Percentiles rank a stretch among this genome's conserved stretches.
Conservation (phyloP, 106 monocot genomes). For the Ottelia alismoides region DNA sequence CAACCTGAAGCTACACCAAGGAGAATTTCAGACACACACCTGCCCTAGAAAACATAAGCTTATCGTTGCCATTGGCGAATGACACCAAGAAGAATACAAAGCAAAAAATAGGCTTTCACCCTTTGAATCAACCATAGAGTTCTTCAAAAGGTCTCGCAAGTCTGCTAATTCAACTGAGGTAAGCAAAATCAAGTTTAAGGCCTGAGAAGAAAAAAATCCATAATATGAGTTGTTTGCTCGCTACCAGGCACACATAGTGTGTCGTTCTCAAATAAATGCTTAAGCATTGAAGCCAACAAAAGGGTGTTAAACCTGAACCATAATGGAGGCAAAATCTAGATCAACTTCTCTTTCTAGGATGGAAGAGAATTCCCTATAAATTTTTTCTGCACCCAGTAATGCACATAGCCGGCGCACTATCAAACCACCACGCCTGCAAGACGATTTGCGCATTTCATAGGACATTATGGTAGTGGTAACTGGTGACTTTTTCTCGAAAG, state of each 20-base stretch:
- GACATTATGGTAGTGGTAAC: too few species aligned
- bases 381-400: slow-evolving; percentile 75
- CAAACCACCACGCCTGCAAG: slow-evolving; percentile 75
- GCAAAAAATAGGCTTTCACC: slow-evolving; percentile 67
- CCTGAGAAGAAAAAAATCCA: slow-evolving; percentile 26
- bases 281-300: too few species aligned
- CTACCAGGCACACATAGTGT: too few species aligned
- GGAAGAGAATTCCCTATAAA: slow-evolving; percentile 77
- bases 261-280: too few species aligned
- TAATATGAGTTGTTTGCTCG: neutral
- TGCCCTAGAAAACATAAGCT: slow-evolving; percentile 87
- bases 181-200: slow-evolving; percentile 86
- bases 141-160: slow-evolving; percentile 58
- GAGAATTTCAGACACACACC: slow-evolving; percentile 17
- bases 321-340: slow-evolving; percentile 73
- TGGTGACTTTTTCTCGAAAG: slow-evolving; percentile 39
- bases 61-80: slow-evolving; percentile 89
- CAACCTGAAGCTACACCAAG: neutral
- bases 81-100: slow-evolving; percentile 89
- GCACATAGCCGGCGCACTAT: slow-evolving; percentile 86
- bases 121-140: slow-evolving; percentile 48
- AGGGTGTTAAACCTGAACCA: slow-evolving; percentile 99
- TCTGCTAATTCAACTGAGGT: slow-evolving; percentile 78
- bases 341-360: slow-evolving; percentile 78
- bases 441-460: too few species aligned